Evolutionary conservation across 345 rosid species (phyloP).

Genomic region (Zanthoxylum bungeanum): DNA sequence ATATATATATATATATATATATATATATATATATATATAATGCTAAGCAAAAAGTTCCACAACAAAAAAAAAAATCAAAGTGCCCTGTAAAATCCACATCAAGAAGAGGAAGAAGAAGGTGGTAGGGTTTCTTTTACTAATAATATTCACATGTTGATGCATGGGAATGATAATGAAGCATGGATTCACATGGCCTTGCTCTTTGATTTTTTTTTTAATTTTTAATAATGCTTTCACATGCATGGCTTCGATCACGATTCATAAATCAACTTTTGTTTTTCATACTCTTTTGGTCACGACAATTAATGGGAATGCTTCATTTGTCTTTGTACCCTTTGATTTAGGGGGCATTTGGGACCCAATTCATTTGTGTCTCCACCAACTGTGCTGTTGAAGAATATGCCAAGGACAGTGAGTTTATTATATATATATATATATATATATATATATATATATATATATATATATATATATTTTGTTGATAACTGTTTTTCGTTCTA

Average conservation of each 20-base stretch:
- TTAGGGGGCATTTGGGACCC: constrained; percentile 30
- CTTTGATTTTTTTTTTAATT: background rate
- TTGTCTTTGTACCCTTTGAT: constrained; percentile 17
- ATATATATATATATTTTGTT: too few species aligned
- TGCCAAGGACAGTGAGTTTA: too few species aligned
- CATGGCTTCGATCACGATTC: background rate
- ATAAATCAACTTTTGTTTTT: constrained; percentile 20
- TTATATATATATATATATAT: too few species aligned
- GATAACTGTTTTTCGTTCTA: too few species aligned
- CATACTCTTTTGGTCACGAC: constrained; percentile 19
- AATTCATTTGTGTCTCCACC: background rate
- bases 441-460: too few species aligned
- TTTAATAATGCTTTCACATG: constrained; percentile 2
- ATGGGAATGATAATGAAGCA: constrained; percentile 3
- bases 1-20: too few species aligned
- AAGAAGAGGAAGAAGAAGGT: background rate
- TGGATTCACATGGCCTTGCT: constrained; percentile 29
- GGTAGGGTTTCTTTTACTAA: background rate
- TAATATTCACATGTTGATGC: constrained; percentile 31
- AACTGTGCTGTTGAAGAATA: too few species aligned
- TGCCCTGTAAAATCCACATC: background rate
- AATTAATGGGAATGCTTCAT: constrained; percentile 4
- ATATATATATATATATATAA: too few species aligned
- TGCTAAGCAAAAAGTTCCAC: constrained; percentile 7
- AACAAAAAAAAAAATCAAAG: background rate